Evolutionary conservation across 106 monocot genomes (phyloP), one percentile per base, ranked within the genome.

Genomic region (Dactylorhiza incarnata): DNA sequence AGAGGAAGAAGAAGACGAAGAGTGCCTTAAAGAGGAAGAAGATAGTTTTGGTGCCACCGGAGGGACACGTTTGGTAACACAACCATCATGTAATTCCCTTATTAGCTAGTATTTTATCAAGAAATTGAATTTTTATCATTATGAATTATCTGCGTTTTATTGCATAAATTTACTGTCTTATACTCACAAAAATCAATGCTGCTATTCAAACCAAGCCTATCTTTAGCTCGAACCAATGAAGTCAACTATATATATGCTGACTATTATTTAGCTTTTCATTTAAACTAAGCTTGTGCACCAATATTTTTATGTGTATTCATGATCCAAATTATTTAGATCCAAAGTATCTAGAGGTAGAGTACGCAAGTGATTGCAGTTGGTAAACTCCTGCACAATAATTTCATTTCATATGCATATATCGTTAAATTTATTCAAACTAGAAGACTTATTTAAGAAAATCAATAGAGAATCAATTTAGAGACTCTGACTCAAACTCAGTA

Each of bases 1-100:
- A 0, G 91, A 91, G 65, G 91, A 91, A 77, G 91, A 91, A 81
- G 91, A 91, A 80, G 91, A 91, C 71, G 87, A 88, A 82, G 87
- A 88, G 70, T 88, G 74, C 75, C 87, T 88, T 37, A 91, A 88
- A 77, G 91, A 91, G 70, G 90, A 90, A 79, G 91, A 91, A 80
- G 87, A 84, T 48, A 61, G 68, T 49, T 73, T 84, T 29, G 68
- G 74, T 80, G 79, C 78, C 78, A 76, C 73, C 19, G 82, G 87
- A 74, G 90, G 90, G 15, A 91, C 91, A 67, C 87, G 87, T 53
- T 75, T 91, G 61, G 29, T 91, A 68, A 49, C 75, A 24, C 91
- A 91, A 74, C 91, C 91, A 76, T 86, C 87, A 61, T 91, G 91
- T 91, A 88, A 82, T 79, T 47, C 11, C 48, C 72, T 72, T 72